Evolutionary conservation across 352 stramenopile genomes (phyloP).

Genomic region (Phytophthora colocasiae): DNA sequence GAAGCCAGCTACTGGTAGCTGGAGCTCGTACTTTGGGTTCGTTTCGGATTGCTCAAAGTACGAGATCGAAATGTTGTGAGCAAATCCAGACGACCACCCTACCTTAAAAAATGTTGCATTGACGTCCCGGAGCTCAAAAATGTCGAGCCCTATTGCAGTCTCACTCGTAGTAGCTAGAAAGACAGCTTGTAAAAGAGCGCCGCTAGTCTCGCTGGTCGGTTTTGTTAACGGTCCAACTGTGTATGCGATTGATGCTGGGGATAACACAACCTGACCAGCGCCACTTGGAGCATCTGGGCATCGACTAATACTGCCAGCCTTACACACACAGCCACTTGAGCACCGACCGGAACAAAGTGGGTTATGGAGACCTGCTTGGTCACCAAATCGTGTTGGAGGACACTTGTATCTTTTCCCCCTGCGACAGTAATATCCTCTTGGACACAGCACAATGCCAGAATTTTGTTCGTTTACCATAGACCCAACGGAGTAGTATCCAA

Average conservation of each 20-base stretch:
- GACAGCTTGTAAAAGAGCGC: constrained; percentile 21
- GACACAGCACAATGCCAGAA: constrained; percentile 45
- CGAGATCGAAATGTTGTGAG: constrained; percentile 60
- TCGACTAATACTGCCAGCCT: constrained; percentile 51
- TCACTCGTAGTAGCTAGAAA: constrained; percentile 1
- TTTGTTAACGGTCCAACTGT: constrained; percentile 33
- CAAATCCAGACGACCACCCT: constrained; percentile 38
- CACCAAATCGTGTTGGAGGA: constrained; percentile 54
- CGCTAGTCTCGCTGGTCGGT: constrained; percentile 24
- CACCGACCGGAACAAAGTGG: constrained; percentile 59
- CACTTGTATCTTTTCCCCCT: constrained; percentile 46
- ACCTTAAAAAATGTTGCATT: constrained; percentile 40
- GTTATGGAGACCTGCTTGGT: constrained; percentile 39
- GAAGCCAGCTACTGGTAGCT: constrained; percentile 56
- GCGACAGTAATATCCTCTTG: constrained; percentile 61
- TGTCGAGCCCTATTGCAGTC: constrained; percentile 23
- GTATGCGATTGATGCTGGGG: constrained; percentile 44
- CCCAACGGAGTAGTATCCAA: constrained; percentile 55
- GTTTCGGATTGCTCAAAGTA: constrained; percentile 52
- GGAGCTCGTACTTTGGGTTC: constrained; percentile 52
- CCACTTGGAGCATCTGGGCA: constrained; percentile 43
- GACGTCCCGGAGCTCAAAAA: constrained; percentile 60
- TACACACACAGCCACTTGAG: constrained; percentile 53
- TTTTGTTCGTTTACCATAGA: constrained; percentile 38
- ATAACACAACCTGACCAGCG: constrained; percentile 35